A percentile compares a stretch with the other conserved stretches of the same genome.
Evolutionary conservation across 257 asterid species (phyloP).

Genomic region (Jasminum sambac): DNA sequence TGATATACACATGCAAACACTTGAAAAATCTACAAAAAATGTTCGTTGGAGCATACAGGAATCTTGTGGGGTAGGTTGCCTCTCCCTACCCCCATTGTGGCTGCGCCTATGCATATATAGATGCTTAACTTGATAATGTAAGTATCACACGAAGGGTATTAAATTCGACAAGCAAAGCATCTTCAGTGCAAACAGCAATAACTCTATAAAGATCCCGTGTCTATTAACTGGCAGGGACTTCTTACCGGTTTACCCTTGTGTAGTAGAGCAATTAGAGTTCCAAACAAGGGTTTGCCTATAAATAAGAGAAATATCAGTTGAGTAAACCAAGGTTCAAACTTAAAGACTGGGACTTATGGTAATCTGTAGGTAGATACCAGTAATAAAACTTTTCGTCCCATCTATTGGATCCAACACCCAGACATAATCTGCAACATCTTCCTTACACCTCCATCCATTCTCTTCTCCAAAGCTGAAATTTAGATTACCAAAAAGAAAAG

Average conservation of each 20-base stretch:
- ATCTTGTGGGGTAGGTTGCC: no score
- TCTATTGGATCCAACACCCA: conserved; percentile 99
- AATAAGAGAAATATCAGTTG: conserved; percentile 2
- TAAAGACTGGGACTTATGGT: conserved; percentile 1
- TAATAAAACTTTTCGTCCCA: conserved; percentile 95
- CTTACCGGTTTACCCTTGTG: conserved; percentile 90
- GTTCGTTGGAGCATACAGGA: no score
- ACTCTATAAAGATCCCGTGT: conserved; percentile 6
- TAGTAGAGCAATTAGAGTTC: conserved; percentile 85
- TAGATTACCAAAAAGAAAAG: background rate
- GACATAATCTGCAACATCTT: conserved; percentile 71
- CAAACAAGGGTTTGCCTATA: conserved; percentile 92
- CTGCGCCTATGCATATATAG: no score
- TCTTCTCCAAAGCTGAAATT: conserved; percentile 86
- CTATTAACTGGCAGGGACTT: conserved; percentile 24
- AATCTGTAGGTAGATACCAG: conserved; percentile 47
- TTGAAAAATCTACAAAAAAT: no score
- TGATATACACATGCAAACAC: no score
- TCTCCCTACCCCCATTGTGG: no score
- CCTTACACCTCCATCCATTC: conserved; percentile 81
- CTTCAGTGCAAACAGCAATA: background rate
- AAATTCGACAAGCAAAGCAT: background rate
- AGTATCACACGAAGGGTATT: background rate
- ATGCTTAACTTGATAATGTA: no score
- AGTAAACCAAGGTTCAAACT: conserved; percentile 19